Conservation (phyloP, 2,329 filamentous ascomycete species). For the Capronia americana region DNA sequence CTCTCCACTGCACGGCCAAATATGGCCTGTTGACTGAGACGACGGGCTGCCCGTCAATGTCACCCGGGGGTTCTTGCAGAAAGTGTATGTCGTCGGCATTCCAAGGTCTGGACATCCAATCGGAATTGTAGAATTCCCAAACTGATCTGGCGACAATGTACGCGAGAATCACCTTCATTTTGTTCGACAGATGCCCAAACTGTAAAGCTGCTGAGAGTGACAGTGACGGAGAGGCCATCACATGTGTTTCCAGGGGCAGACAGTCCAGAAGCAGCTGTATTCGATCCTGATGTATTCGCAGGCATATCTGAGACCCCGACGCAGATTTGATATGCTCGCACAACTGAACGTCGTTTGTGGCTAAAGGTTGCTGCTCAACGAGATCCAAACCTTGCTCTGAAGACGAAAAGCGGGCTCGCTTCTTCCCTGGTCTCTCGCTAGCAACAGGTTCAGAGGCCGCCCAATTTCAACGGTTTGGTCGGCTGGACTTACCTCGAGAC, state of each 20-base stretch:
- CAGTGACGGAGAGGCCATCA: not conserved
- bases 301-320: conserved; percentile 4
- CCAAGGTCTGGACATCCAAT: conserved; percentile 17
- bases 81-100: conserved; percentile 13
- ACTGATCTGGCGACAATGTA: conserved; percentile 17
- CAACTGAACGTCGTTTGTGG: not conserved
- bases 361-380: not conserved
- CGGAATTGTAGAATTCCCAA: conserved; percentile 17
- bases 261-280: not conserved
- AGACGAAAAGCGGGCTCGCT: not conserved
- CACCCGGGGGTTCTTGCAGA: not conserved
- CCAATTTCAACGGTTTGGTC: not conserved
- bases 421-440: not conserved
- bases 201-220: not conserved
- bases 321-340: conserved; percentile 2
- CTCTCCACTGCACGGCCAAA: not conserved
- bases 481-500: conserved; percentile 6
- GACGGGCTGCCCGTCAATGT: not conserved
- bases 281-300: not conserved
- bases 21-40: conserved; percentile 8
- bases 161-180: conserved; percentile 13
- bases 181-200: conserved; percentile 4
- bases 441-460: not conserved
- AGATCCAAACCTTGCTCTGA: not conserved
- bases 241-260: not conserved